Evolutionary conservation across 2,329 filamentous ascomycete species (phyloP).

Genomic region (Plectosphaerella cucumerina): DNA sequence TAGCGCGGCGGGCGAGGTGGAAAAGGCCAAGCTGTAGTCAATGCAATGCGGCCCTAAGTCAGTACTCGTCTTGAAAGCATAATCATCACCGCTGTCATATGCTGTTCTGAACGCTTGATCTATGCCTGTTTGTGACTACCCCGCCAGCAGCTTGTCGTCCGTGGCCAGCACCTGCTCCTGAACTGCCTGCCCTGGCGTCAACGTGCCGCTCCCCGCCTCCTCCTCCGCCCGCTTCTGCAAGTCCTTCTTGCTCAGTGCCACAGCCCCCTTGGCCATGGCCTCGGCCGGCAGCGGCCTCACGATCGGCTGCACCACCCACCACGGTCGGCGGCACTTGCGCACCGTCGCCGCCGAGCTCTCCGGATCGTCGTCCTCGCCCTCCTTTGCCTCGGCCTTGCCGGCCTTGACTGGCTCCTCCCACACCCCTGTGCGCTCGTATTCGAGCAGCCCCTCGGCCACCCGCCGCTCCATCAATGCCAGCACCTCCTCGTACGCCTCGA

Average conservation of each 20-base stretch:
- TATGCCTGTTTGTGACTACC: constrained; percentile 1
- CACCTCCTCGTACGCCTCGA: constrained; percentile 73
- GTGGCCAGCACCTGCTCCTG: constrained; percentile 11
- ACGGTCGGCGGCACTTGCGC: constrained; percentile 72
- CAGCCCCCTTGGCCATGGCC: constrained; percentile 75
- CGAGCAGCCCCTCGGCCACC: constrained; percentile 67
- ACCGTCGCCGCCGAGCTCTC: constrained; percentile 66
- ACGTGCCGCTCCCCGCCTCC: constrained; percentile 6
- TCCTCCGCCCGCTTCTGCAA: constrained; percentile 38
- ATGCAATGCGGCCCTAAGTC: too few relatives aligned
- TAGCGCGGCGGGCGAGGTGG: constrained; percentile 38
- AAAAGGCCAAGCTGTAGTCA: constrained; percentile 31
- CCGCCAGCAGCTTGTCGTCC: constrained; percentile 12
- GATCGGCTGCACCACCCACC: constrained; percentile 88
- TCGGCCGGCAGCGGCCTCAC: constrained; percentile 83
- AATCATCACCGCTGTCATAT: constrained; percentile 2
- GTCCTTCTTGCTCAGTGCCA: constrained; percentile 70
- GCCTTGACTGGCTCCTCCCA: background rate
- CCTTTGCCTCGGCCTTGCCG: constrained; percentile 13
- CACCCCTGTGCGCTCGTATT: constrained; percentile 51
- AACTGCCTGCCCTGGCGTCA: constrained; percentile 2
- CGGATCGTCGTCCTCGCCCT: constrained; percentile 32
- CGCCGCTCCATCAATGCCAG: constrained; percentile 70
- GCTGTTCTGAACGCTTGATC: background rate
- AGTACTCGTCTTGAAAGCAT: too few relatives aligned